Evolutionary conservation across 805 yeast species (phyloP).

Genomic region (Barnettozyma californica): DNA sequence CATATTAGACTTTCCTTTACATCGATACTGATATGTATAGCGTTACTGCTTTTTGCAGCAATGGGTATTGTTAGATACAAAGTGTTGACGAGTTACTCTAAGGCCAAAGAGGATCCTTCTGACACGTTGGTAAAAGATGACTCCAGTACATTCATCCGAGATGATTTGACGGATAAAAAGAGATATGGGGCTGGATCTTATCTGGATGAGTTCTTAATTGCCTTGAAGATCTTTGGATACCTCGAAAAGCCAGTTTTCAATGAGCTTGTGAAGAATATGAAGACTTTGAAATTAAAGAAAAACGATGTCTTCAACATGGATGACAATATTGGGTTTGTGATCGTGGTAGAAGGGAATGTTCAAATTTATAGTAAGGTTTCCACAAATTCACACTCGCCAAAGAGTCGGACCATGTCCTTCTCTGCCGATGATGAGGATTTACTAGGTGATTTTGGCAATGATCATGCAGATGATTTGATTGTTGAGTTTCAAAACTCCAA

Average conservation of each 20-base stretch:
- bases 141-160: constrained; percentile 6
- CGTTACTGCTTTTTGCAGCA: not conserved
- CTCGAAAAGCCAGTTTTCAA: constrained; percentile 86
- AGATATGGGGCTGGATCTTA: constrained; percentile 55
- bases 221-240: constrained; percentile 91
- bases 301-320: constrained; percentile 75
- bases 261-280: constrained; percentile 87
- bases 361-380: constrained; percentile 63
- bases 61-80: constrained; percentile 48
- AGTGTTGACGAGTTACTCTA: constrained; percentile 59
- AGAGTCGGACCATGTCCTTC: constrained; percentile 5
- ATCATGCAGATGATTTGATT: constrained; percentile 11
- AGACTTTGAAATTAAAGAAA: constrained; percentile 72
- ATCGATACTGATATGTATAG: constrained; percentile 32
- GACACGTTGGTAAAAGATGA: constrained; percentile 2
- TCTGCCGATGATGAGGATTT: constrained; percentile 17
- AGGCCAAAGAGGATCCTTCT: constrained; percentile 19
- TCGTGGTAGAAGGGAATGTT: constrained; percentile 87
- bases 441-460: constrained; percentile 21
- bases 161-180: constrained; percentile 37
- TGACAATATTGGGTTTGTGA: constrained; percentile 77
- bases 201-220: constrained; percentile 83
- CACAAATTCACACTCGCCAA: constrained; percentile 18
- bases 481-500: constrained; percentile 49
- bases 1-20: constrained; percentile 47